phyloP scores from a whole-genome alignment of 2,329 filamentous ascomycete species.

The Microdochium bolleyi region DNA sequence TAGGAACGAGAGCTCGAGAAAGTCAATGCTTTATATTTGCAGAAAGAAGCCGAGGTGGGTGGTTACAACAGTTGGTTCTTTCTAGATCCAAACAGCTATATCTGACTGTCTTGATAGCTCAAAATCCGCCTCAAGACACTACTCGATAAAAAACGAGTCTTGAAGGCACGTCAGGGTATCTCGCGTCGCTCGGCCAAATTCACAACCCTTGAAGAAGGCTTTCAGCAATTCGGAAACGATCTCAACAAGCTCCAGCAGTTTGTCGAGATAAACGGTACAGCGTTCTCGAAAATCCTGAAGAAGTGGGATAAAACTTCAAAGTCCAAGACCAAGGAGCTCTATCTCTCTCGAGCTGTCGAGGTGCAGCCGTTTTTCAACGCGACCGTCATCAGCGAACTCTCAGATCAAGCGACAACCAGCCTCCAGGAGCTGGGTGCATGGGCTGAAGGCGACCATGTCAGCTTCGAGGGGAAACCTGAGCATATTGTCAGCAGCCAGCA shows the following conservation, averaged over 20 bases:
- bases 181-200: constrained; percentile 90
- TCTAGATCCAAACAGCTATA: background rate
- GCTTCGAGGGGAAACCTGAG: constrained; percentile 57
- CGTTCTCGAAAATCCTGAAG: constrained; percentile 97
- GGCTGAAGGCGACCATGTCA: constrained; percentile 92
- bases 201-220: constrained; percentile 89
- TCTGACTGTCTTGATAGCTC: constrained; percentile 48
- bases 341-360: constrained; percentile 90
- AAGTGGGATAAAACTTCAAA: constrained; percentile 99
- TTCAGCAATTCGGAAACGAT: constrained; percentile 94
- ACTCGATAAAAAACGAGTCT: constrained; percentile 87
- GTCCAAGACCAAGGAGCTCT: constrained; percentile 96
- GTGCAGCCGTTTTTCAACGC: constrained; percentile 98
- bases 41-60: constrained; percentile 92
- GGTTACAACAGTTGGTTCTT: background rate
- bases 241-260: constrained; percentile 98
- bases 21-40: constrained; percentile 94
- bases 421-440: constrained; percentile 90
- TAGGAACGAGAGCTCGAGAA: constrained; percentile 97
- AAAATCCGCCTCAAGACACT: constrained; percentile 88
- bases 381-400: constrained; percentile 91
- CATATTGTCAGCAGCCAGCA: constrained; percentile 60
- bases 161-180: constrained; percentile 72
- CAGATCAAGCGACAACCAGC: constrained; percentile 94
- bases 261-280: constrained; percentile 94